phyloP scores from a whole-genome alignment of 306 rosid species.

The Fragaria nilgerrensis region DNA sequence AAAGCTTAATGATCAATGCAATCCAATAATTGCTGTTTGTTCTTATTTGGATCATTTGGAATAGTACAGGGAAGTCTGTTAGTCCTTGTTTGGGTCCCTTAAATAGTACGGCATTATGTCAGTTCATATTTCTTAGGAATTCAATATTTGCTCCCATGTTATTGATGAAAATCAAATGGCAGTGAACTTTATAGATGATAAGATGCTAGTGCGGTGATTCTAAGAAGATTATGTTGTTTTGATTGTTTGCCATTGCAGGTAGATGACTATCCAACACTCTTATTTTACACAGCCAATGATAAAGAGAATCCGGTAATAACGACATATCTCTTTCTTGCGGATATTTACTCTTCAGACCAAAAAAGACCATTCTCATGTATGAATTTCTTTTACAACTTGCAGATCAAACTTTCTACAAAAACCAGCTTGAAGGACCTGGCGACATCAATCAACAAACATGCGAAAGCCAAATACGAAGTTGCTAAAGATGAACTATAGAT shows the following conservation, averaged over 20 bases:
- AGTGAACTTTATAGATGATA: not conserved
- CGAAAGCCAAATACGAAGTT: conserved; percentile 47
- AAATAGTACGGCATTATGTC: not conserved
- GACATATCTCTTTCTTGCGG: no score
- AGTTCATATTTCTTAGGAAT: not conserved
- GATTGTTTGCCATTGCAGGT: conserved; percentile 45
- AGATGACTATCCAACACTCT: conserved; percentile 72
- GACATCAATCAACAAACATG: conserved; percentile 55
- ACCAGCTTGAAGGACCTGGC: conserved; percentile 85
- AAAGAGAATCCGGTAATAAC: conserved; percentile 74
- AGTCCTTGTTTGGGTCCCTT: not conserved
- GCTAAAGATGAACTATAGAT: conserved; percentile 71
- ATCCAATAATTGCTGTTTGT: not conserved
- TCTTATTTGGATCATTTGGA: not conserved
- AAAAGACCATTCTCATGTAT: not conserved
- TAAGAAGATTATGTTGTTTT: not conserved
- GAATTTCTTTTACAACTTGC: conserved; percentile 27
- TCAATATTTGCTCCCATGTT: not conserved
- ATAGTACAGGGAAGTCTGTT: not conserved
- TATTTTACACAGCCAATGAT: conserved; percentile 56
- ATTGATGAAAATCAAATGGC: not conserved
- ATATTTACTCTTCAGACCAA: not conserved
- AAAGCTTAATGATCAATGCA: not conserved
- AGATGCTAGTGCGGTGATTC: not conserved
- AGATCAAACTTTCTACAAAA: conserved; percentile 75